Evolutionary conservation across 768 basidiomycete genomes (phyloP).

Genomic region (Suillus discolor): DNA sequence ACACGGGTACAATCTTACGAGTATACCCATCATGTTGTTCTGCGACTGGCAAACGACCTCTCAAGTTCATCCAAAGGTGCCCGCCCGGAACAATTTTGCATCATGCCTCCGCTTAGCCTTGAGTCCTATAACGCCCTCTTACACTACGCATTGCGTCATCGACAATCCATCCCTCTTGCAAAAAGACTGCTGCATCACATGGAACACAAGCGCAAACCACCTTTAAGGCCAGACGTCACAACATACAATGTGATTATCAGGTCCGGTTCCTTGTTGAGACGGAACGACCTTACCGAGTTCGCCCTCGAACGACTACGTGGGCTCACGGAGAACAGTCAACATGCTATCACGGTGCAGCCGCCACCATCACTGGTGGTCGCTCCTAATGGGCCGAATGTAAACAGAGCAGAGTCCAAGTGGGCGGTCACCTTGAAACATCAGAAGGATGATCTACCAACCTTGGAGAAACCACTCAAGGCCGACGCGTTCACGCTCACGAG

Average conservation of each 20-base stretch:
- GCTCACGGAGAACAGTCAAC: constrained; percentile 20
- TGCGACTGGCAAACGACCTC: constrained; percentile 37
- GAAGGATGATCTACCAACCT: background rate
- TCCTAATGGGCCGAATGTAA: background rate
- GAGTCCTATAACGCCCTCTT: constrained; percentile 62
- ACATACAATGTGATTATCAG: constrained; percentile 65
- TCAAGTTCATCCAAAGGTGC: background rate
- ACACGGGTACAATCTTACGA: constrained; percentile 40
- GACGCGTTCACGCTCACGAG: constrained; percentile 53
- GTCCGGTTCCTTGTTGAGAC: constrained; percentile 52
- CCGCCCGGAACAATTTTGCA: constrained; percentile 12
- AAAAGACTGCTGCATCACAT: constrained; percentile 57
- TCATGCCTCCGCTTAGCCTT: constrained; percentile 39
- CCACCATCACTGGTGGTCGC: constrained; percentile 4
- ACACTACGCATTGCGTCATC: constrained; percentile 65
- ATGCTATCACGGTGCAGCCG: constrained; percentile 27
- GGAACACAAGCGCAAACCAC: constrained; percentile 41
- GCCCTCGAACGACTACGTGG: constrained; percentile 40
- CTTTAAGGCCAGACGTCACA: constrained; percentile 45
- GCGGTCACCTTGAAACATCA: background rate
- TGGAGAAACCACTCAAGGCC: constrained; percentile 23
- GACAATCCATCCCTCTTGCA: constrained; percentile 52
- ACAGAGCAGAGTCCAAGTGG: constrained; percentile 5
- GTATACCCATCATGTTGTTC: constrained; percentile 53
- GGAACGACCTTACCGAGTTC: constrained; percentile 42